A percentile compares a stretch with the other conserved stretches of the same genome.
phyloP scores from a whole-genome alignment of 495 filamentous ascomycete species.

The Penicillium psychrofluorescens region DNA sequence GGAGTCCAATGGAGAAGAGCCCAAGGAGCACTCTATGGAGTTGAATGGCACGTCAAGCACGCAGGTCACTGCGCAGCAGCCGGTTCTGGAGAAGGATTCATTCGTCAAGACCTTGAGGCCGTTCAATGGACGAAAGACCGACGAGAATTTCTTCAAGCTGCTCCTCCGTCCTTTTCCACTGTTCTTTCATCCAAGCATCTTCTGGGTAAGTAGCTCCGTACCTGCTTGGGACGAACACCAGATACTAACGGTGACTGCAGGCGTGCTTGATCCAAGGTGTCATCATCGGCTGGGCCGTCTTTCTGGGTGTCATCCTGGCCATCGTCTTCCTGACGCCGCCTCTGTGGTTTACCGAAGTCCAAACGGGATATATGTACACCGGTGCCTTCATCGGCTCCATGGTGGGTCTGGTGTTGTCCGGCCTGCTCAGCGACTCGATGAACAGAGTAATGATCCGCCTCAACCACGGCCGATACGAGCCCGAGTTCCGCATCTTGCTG shows the following conservation, averaged over 20 bases:
- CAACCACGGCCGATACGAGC: slow-evolving; percentile 81
- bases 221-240: background rate
- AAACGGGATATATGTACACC: slow-evolving; percentile 84
- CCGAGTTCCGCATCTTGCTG: slow-evolving; percentile 79
- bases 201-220: slow-evolving; percentile 51
- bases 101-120: slow-evolving; percentile 52
- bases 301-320: slow-evolving; percentile 83
- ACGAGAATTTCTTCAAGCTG: slow-evolving; percentile 53
- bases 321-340: slow-evolving; percentile 75
- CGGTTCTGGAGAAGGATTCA: slow-evolving; percentile 35
- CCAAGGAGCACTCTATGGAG: slow-evolving; percentile 6
- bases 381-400: slow-evolving; percentile 81
- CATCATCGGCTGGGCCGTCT: slow-evolving; percentile 90
- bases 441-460: slow-evolving; percentile 60
- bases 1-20: slow-evolving; percentile 2
- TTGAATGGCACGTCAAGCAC: slow-evolving; percentile 3
- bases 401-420: slow-evolving; percentile 67
- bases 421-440: slow-evolving; percentile 66
- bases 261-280: slow-evolving; percentile 85
- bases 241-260: slow-evolving; percentile 12
- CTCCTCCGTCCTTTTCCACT: slow-evolving; percentile 56
- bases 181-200: slow-evolving; percentile 72
- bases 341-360: slow-evolving; percentile 70
- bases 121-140: slow-evolving; percentile 77
- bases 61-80: slow-evolving; percentile 4